phyloP scores from a whole-genome alignment of 2,329 filamentous ascomycete species.

The Conoideocrella luteorostrata region DNA sequence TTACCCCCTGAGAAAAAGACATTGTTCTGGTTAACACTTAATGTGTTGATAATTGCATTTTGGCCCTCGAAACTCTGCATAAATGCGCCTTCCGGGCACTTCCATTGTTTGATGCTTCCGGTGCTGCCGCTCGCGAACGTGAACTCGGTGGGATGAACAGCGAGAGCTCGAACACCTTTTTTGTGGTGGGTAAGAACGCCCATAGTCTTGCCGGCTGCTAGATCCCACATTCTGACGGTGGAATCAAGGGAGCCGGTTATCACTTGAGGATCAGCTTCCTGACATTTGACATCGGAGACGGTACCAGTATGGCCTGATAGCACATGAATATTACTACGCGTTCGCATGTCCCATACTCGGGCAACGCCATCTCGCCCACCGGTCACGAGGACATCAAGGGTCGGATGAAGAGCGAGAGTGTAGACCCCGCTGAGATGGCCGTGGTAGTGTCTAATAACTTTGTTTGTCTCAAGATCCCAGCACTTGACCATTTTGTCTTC shows the following conservation, averaged over 20 bases:
- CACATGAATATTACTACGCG: constrained; percentile 91
- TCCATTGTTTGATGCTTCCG: constrained; percentile 97
- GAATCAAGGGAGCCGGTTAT: constrained; percentile 90
- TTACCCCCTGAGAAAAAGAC: constrained; percentile 81
- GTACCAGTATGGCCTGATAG: constrained; percentile 86
- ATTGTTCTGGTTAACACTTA: constrained; percentile 90
- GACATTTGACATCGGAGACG: constrained; percentile 81
- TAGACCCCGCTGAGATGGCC: constrained; percentile 96
- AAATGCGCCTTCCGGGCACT: constrained; percentile 93
- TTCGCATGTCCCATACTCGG: constrained; percentile 97
- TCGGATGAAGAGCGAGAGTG: constrained; percentile 86
- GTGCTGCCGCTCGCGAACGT: constrained; percentile 93
- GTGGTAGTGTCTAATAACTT: constrained; percentile 96
- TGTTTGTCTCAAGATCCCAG: constrained; percentile 99
- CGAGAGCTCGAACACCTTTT: constrained; percentile 83
- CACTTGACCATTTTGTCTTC: constrained; percentile 99
- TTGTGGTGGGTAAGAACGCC: constrained; percentile 97
- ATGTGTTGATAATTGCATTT: constrained; percentile 91
- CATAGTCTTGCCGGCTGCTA: constrained; percentile 94
- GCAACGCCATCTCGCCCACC: constrained; percentile 92
- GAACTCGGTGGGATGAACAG: constrained; percentile 85
- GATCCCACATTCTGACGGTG: constrained; percentile 88
- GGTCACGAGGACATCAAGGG: constrained; percentile 88
- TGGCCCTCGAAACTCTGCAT: constrained; percentile 99
- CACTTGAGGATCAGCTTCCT: constrained; percentile 94